Base-by-base conservation (phyloP, 1,284 basidiomycete genomes). In the Moesziomyces sp. region DNA sequence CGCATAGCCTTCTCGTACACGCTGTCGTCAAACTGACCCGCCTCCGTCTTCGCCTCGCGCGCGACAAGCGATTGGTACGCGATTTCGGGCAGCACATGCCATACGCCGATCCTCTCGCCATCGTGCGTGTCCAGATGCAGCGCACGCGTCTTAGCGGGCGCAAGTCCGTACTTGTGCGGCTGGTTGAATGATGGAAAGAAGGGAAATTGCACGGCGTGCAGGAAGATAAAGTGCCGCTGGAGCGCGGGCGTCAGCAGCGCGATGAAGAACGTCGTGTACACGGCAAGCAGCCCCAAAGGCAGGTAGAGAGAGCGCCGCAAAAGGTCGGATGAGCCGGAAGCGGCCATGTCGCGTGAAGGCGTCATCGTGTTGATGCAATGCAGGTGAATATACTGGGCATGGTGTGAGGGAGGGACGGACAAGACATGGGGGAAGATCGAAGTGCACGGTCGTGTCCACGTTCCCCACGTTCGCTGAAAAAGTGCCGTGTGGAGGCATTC, bases 71-170 rank as follows among this genome's bases (percentile, higher is more conserved):
- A 26, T 78, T 80, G 64, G 84, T 92, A 92, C 74, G 88, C 88
- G 0, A 86, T 76, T 50, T 93, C 90, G 1, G 92, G 91, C 48
- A 97, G 87, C 33, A 94, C 85, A 84, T 96, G 93, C 95, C 94
- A 98, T 9, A 91, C 91, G 7, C 95, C 95, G 30, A 97, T 85
- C 0, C 87, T 88, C 65, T 91, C 88, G 49, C 92, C 91, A 80
- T 97, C 95, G 0, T 88, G 79, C 0, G 93, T 94, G 11, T 86
- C 83, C 5, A 97, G 85, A 52, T 88, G 85, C 24, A 95, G 79
- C 77, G 94, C 92, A 43, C 90, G 85, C 0, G 92, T 90, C 81
- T 93, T 94, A 76, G 89, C 90, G 1, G 93, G 93, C 91, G 77
- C 77, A 30, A 74, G 43, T 0, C 71, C 68, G 35, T 76, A 77